These are phyloP conservation scores for Candida tetrigidarum DNA, from an alignment of 1,139 yeast genomes.

Conservation along the genomic window DNA sequence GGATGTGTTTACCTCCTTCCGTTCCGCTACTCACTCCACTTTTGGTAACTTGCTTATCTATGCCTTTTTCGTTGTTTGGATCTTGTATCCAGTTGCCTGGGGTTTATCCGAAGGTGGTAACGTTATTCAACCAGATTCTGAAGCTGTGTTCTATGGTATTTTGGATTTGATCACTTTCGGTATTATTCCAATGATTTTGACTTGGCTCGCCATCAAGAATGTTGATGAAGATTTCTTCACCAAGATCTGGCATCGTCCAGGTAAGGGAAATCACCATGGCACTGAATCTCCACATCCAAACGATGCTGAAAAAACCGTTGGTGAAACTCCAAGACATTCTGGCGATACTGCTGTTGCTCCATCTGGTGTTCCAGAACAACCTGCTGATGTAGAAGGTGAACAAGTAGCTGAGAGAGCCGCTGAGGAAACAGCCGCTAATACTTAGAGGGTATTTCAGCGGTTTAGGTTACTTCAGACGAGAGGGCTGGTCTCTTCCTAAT, in stretches of 20 bases:
- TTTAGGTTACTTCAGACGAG: too few relatives aligned
- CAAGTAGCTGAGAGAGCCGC: conserved; percentile 1
- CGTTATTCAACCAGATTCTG: conserved; percentile 66
- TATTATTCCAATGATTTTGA: conserved; percentile 42
- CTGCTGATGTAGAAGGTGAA: too few relatives aligned
- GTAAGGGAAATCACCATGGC: conserved; percentile 8
- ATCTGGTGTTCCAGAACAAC: conserved; percentile 17
- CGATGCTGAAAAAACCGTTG: conserved; percentile 25
- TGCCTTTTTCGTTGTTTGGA: conserved; percentile 40
- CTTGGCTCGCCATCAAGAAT: conserved; percentile 32
- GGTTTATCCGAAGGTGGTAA: conserved; percentile 73
- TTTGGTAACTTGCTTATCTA: conserved; percentile 33
- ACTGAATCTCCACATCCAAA: neutral
- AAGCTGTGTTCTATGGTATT: conserved; percentile 67
- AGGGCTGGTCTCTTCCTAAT: neutral
- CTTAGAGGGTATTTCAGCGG: neutral
- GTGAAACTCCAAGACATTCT: conserved; percentile 38
- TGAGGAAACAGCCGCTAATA: neutral
- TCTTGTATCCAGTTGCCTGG: conserved; percentile 63
- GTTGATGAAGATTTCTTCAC: conserved; percentile 37
- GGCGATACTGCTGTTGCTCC: conserved; percentile 40
- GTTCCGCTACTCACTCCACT: conserved; percentile 18
- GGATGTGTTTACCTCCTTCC: conserved; percentile 16
- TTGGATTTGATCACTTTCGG: conserved; percentile 55
- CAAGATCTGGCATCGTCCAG: conserved; percentile 24